phyloP scores from a whole-genome alignment of 331 rosid species.

The Prunus yedoensis region DNA sequence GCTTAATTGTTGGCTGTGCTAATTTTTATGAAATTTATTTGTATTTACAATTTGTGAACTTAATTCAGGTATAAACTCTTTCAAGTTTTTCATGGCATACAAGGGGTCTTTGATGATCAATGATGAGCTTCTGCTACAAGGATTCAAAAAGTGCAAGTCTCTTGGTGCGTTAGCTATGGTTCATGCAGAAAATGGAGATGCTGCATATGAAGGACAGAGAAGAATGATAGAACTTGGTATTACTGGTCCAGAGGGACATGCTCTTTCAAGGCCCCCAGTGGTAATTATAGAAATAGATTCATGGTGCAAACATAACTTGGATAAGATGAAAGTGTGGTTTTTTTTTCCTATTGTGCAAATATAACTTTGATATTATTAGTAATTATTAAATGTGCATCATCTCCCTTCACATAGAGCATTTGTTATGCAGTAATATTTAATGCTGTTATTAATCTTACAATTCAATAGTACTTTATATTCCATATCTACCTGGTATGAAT shows the following conservation, averaged over 20 bases:
- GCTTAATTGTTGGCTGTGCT: not conserved
- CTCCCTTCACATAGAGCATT: not conserved
- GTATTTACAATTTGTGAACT: not conserved
- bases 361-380: not conserved
- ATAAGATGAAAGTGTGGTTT: not conserved
- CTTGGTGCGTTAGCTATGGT: constrained; percentile 97
- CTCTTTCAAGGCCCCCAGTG: constrained; percentile 86
- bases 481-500: not conserved
- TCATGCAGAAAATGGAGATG: constrained; percentile 96
- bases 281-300: constrained; percentile 33
- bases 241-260: constrained; percentile 89
- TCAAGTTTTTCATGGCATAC: constrained; percentile 91
- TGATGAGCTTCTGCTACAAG: constrained; percentile 80
- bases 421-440: not conserved
- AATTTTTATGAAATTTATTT: not conserved
- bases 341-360: not conserved
- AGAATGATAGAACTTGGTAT: constrained; percentile 88
- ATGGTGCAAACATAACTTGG: not conserved
- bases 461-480: not conserved
- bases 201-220: constrained; percentile 73
- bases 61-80: constrained; percentile 74
- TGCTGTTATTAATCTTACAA: not conserved
- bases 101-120: constrained; percentile 74
- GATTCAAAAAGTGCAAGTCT: constrained; percentile 74
- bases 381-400: not conserved